Base-by-base conservation (phyloP, 2,329 filamentous ascomycete genomes). In the Hypocreales sp. region DNA sequence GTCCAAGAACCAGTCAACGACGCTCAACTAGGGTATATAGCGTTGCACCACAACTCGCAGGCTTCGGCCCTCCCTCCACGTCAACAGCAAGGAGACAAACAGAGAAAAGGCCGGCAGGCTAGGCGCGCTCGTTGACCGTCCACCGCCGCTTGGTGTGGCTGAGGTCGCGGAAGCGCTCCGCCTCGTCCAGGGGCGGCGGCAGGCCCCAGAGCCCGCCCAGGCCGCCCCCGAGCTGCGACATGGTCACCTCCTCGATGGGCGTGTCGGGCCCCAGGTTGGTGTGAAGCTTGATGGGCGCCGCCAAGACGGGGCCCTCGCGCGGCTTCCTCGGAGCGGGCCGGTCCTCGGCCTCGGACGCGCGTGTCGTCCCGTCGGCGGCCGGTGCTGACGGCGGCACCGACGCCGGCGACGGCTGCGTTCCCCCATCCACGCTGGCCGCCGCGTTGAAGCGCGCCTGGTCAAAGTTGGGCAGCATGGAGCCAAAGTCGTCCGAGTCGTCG, bases 391-490 rank as follows among this genome's bases (percentile, higher is more conserved):
- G 25, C n/a, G 15, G 8, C 4, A 22, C 10, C 7, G 30, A n/a
- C 4, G 22, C 10, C 1, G 13, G 17, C 12, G 11, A 15, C 7
- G 18, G 6, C 16, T 25, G 10, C 15, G n/a, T 26, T 12, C 20
- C 14, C 13, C 17, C 14, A 5, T 27, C 16, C 20, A 4, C 7
- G 18, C 25, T 29, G 14, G 13, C 13, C 19, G 10, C 20, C 1
- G 14, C 15, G 14, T 42, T 35, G 28, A 52, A 51, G 5, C 34
- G 50, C 35, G 48, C 52, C 29, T 55, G 50, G 25, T 59, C 58
- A 41, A 72, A 69, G 39, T 69, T 60, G 2, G 67, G 55, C 5
- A 68, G 50, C 39, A 67, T 55, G 26, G 55, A 45, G 26, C 64
- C 58, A 20, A 64, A 57, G n/a, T 64, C 58, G 3, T 66, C 63